Conservation (phyloP, 805 yeast species). For the Suhomyces xylopsoci region DNA sequence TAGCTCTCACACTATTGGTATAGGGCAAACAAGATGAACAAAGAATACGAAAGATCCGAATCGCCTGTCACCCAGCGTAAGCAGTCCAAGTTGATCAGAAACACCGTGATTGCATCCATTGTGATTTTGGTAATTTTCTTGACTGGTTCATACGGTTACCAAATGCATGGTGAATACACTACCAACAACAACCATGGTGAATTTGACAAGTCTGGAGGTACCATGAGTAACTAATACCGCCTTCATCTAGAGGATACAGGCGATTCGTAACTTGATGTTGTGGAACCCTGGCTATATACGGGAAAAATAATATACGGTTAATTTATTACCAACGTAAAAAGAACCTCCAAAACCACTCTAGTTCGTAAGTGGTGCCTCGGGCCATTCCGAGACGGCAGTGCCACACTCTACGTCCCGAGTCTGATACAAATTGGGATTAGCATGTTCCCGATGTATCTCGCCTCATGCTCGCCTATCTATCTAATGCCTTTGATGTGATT, state of each 20-base stretch:
- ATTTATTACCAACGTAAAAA: background rate
- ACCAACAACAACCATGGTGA: conserved; percentile 1
- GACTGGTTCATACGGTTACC: conserved; percentile 13
- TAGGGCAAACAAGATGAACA: background rate
- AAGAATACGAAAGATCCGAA: background rate
- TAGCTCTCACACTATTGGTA: background rate
- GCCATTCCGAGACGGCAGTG: background rate
- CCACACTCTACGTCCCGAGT: background rate
- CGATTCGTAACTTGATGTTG: background rate
- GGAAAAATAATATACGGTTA: background rate
- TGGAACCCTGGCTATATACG: background rate
- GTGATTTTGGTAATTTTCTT: conserved; percentile 11
- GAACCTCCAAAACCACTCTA: background rate
- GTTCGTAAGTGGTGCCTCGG: background rate
- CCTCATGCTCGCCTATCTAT: background rate
- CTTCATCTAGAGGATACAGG: background rate
- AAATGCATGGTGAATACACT: conserved; percentile 7
- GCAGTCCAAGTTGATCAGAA: conserved; percentile 4
- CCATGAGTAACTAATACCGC: background rate
- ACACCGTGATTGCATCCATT: conserved; percentile 8
- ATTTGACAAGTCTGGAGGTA: conserved; percentile 7
- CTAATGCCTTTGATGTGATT: background rate
- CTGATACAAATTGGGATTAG: background rate
- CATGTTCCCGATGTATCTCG: background rate
- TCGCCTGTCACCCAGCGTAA: conserved; percentile 5